phyloP scores from a whole-genome alignment of 176 grass and related monocot species.

The maize (Zea mays) region Zm-B73-REFERENCE-NAM-5.0 NC_050102.1:9001001-9001500 shows the following conservation, averaged over 20 bases:
- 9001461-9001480: conserved; percentile 43
- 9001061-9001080: conserved; percentile 23
- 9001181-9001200: conserved; percentile 32
- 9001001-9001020: conserved; percentile 17
- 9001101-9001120: neutral
- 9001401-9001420: conserved; percentile 49
- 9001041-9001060: conserved; percentile 21
- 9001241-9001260: conserved; percentile 40
- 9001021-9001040: conserved; percentile 20
- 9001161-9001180: conserved; percentile 16
- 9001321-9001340: conserved; percentile 38
- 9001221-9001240: conserved; percentile 37
- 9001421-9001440: conserved; percentile 56
- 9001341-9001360: conserved; percentile 40
- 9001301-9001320: conserved; percentile 47
- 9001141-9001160: conserved; percentile 27
- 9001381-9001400: conserved; percentile 26
- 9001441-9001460: conserved; percentile 47
- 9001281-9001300: conserved; percentile 57
- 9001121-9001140: conserved; percentile 25
- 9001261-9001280: conserved; percentile 46
- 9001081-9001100: neutral
- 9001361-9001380: conserved; percentile 29
- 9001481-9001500: conserved; percentile 33
- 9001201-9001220: neutral